Evolutionary conservation across 108 stramenopile genomes (phyloP), one percentile per base, ranked within the genome.

Genomic region (Stephanodiscus minutulus): DNA sequence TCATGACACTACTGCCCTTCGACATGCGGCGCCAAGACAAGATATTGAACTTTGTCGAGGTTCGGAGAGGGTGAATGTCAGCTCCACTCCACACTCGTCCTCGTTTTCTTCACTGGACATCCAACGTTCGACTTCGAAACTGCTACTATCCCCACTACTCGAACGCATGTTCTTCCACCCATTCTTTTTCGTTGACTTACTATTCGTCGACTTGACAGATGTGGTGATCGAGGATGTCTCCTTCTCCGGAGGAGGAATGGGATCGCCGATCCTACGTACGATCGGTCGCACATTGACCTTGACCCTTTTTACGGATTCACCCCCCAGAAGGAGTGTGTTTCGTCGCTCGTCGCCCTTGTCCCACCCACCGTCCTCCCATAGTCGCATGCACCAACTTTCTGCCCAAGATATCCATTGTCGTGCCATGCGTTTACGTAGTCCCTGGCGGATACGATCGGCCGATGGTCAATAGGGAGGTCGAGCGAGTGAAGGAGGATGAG

Each of bases 291-390:
- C 53, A 33, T 47, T 73, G 61, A 53, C 46, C 72, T 49, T 61
- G 47, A 21, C 29, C 25, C 44, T 49, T n/a, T n/a, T n/a, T 33
- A n/a, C n/a, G n/a, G 3, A 3, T 66, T 35, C 54, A 27, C 52
- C 11, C 39, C 27, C 22, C 44, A n/a, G n/a, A n/a, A n/a, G n/a
- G n/a, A n/a, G n/a, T n/a, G n/a, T n/a, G n/a, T n/a, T 66, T 2
- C 17, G 43, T 18, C 69, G 64, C 20, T 63, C 66, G n/a, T 28
- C 37, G 61, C 63, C 71, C 44, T 79, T n/a, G n/a, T n/a, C n/a
- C n/a, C n/a, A n/a, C n/a, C n/a, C n/a, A n/a, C n/a, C 78, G 20
- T 79, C 78, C 63, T 79, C 78, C 78, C 78, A 79, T 0, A 79
- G 15, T 37, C 78, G 29, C 66, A 72, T 72, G 22, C 78, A 79